These are phyloP conservation scores for Amanita subjunquillea DNA, from an alignment of 768 basidiomycete genomes.

Conservation along the genomic window DNA sequence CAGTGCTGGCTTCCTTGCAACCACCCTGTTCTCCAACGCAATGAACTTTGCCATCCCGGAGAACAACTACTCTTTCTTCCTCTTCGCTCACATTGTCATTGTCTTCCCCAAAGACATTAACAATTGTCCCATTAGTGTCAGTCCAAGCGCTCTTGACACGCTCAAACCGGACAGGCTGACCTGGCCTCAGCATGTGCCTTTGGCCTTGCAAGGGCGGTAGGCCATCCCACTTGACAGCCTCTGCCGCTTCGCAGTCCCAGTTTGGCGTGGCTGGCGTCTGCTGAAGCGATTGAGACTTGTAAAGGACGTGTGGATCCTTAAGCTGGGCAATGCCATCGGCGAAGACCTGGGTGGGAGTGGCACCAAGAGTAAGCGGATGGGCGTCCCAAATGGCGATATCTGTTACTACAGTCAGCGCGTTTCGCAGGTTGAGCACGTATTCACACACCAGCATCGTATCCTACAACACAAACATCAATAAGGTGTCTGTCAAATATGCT, in stretches of 20 bases:
- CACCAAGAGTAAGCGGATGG: conserved; percentile 70
- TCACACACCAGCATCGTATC: conserved; percentile 56
- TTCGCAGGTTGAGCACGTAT: neutral
- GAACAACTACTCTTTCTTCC: conserved; percentile 26
- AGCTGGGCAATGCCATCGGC: conserved; percentile 76
- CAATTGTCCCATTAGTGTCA: conserved; percentile 11
- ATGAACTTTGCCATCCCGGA: conserved; percentile 42
- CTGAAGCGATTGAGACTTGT: conserved; percentile 43
- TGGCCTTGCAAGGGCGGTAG: conserved; percentile 46
- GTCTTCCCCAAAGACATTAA: conserved; percentile 14
- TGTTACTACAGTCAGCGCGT: conserved; percentile 9
- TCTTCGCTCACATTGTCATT: conserved; percentile 10
- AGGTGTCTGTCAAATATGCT: neutral
- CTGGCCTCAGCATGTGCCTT: conserved; percentile 33
- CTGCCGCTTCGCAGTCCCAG: conserved; percentile 50
- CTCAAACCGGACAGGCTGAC: conserved; percentile 37
- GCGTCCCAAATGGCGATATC: conserved; percentile 59
- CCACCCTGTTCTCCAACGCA: conserved; percentile 20
- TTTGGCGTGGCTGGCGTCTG: conserved; percentile 40
- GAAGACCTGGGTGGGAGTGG: conserved; percentile 73
- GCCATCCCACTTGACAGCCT: conserved; percentile 52
- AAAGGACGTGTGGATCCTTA: conserved; percentile 18
- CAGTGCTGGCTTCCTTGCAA: neutral
- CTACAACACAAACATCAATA: conserved; percentile 17
- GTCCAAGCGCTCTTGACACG: conserved; percentile 37